Evolutionary conservation across 176 grass and related monocot species (phyloP).

Genomic region (Zoysia japonica): DNA sequence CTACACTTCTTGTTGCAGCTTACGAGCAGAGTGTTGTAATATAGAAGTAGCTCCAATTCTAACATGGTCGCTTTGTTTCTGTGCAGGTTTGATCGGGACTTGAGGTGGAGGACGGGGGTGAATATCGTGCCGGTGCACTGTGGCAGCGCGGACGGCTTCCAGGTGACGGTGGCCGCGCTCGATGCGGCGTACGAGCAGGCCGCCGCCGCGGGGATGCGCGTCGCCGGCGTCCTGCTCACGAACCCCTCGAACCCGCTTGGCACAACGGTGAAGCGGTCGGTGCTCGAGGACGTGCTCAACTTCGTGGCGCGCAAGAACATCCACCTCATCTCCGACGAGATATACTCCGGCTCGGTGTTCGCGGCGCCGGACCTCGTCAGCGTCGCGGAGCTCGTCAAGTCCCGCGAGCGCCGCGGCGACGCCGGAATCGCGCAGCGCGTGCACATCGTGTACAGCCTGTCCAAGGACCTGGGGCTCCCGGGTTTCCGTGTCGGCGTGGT

Average conservation of each 20-base stretch:
- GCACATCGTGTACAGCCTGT: conserved; percentile 93
- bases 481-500: conserved; percentile 76
- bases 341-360: conserved; percentile 88
- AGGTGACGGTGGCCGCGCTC: conserved; percentile 58
- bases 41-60: not conserved
- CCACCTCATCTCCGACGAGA: conserved; percentile 94
- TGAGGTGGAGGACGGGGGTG: conserved; percentile 80
- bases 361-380: conserved; percentile 62
- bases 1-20: not conserved
- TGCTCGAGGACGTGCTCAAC: conserved; percentile 56
- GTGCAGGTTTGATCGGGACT: conserved; percentile 73
- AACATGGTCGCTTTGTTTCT: conserved; percentile 34
- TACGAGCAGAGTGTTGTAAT: not conserved
- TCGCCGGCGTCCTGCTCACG: conserved; percentile 64
- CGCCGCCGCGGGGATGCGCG: conserved; percentile 40
- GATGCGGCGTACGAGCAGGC: conserved; percentile 55
- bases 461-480: conserved; percentile 81
- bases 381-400: conserved; percentile 71
- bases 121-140: conserved; percentile 85
- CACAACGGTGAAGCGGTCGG: conserved; percentile 37
- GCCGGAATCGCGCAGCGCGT: conserved; percentile 40
- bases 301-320: conserved; percentile 62
- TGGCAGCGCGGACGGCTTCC: conserved; percentile 71
- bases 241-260: conserved; percentile 93
- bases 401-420: not conserved